phyloP scores from a whole-genome alignment of 352 stramenopile species.

The Phytophthora multivora region DNA sequence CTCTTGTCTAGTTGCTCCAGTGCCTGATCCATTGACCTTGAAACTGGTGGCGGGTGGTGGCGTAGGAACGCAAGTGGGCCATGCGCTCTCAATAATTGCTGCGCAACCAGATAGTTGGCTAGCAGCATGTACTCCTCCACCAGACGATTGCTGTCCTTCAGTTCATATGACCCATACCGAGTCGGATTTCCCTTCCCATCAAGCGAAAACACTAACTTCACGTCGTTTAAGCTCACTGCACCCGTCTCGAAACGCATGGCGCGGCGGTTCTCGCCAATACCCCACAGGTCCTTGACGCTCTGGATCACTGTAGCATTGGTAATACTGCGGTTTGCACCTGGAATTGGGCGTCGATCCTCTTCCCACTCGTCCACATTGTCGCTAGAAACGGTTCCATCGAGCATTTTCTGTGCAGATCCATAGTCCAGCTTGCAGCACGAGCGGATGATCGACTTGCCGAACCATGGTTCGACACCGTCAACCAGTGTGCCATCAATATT shows the following conservation, averaged over 20 bases:
- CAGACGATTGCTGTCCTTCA: conserved; percentile 95
- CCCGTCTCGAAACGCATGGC: conserved; percentile 91
- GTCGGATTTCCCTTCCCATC: conserved; percentile 92
- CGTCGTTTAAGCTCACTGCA: conserved; percentile 90
- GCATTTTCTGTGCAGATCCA: conserved; percentile 95
- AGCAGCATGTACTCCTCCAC: conserved; percentile 99
- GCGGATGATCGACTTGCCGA: conserved; percentile 97
- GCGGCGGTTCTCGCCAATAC: conserved; percentile 69
- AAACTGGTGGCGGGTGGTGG: conserved; percentile 84
- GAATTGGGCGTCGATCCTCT: conserved; percentile 48
- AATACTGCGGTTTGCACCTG: conserved; percentile 47
- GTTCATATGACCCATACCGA: conserved; percentile 88
- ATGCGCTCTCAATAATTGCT: conserved; percentile 92
- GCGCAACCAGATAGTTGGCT: conserved; percentile 97
- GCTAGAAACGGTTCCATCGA: conserved; percentile 87
- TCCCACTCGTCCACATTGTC: conserved; percentile 81
- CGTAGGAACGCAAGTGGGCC: conserved; percentile 90
- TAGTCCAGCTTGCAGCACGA: conserved; percentile 97
- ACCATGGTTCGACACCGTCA: conserved; percentile 92
- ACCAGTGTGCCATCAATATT: conserved; percentile 93
- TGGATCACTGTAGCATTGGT: conserved; percentile 64
- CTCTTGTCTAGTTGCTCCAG: conserved; percentile 49
- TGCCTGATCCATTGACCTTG: conserved; percentile 47
- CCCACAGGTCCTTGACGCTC: conserved; percentile 72
- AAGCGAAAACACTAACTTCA: conserved; percentile 95